Base-by-base conservation (phyloP, 805 yeast genomes). In the Kazachstania taianensis region DNA sequence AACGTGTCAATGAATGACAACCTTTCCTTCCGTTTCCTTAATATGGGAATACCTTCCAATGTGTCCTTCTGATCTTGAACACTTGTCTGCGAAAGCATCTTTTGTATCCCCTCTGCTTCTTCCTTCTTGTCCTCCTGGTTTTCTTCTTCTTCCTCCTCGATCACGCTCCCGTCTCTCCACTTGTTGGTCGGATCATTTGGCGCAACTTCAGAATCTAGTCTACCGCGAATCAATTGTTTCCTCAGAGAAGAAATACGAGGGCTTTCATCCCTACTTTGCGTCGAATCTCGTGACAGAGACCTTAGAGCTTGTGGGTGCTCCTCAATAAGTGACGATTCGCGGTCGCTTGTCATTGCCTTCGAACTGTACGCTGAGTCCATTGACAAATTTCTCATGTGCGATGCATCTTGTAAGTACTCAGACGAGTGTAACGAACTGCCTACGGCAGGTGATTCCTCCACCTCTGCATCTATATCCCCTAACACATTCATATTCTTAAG, bases 1-100 rank as follows among this genome's bases (percentile, higher is more conserved):
- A 49, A 55, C 10, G 58, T 50, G 33, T 55, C 62, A 18, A 57
- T 51, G 30, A 57, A 57, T 1, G 62, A 57, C 17, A 46, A 42
- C 14, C 58, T 46, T 15, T 46, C 46, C 3, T 32, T 36, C 6
- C 52, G 42, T n/a, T 41, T 42, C 7, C 40, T 42, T 12, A 44
- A 8, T 10, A 53, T 52, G 7, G 56, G 55, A 14, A 53, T 44
- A 8, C 28, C 18, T 5, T n/a, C 15, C 3, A 15, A 26, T 3
- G 17, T 10, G 13, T 10, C 12, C 15, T 26, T 12, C 12, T 10
- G 29, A 4, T n/a, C 12, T n/a, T 22, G 25, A 9, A 9, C 12
- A n/a, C 12, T n/a, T 9, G 12, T 3, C 8, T 22, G 8, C 25
- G 25, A 22, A 22, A 22, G 12, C n/a, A n/a, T n/a, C n/a, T n/a